Base-by-base conservation (phyloP, 805 yeast genomes). In the Candida pini region DNA sequence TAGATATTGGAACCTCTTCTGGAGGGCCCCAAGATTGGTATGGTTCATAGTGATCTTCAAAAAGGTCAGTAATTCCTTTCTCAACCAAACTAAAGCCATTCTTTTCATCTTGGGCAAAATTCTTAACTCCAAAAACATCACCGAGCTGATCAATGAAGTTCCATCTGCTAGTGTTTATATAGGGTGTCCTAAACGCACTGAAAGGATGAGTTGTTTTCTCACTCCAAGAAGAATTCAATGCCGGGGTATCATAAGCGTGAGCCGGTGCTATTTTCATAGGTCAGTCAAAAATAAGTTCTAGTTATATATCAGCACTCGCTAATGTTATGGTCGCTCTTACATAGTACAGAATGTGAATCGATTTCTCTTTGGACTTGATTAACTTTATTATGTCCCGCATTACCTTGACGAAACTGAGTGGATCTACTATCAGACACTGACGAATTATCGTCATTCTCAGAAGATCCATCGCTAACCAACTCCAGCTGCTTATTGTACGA, bases 1-100 rank as follows among this genome's bases (percentile, higher is more conserved):
- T 61, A 1, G 70, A 47, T 12, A 78, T 68, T 1, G 84, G 83
- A 4, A 65, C 62, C 2, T 60, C 49, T 3, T 52, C 56, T 2
- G 53, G 48, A 4, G 62, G 55, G 8, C 32, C 22, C 82, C 83
- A 78, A 6, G 71, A 51, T 1, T 82, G 78, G 48, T 70, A 76
- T 38, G 73, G 72, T 39, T 74, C 77, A 44, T 66, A 63, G 31
- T 63, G 53, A 31, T 54, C 56, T 18, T 66, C 69, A 41, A 65
- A 70, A 8, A 58, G 54, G 31, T 70, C 73, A 35, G 62, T 64
- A 17, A 69, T 51, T 2, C 60, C 60, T 33, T 50, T 42, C 33
- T 54, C 54, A 4, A 53, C 54, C 12, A 54, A 41, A 16, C 46
- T 39, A 26, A 48, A 57, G 12, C 51, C 45, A 18, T 62, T 66